Percentiles rank a stretch among this genome's conserved stretches.
Conservation (phyloP, 1,284 basidiomycete genomes). For the Ceratobasidium sp. region DNA sequence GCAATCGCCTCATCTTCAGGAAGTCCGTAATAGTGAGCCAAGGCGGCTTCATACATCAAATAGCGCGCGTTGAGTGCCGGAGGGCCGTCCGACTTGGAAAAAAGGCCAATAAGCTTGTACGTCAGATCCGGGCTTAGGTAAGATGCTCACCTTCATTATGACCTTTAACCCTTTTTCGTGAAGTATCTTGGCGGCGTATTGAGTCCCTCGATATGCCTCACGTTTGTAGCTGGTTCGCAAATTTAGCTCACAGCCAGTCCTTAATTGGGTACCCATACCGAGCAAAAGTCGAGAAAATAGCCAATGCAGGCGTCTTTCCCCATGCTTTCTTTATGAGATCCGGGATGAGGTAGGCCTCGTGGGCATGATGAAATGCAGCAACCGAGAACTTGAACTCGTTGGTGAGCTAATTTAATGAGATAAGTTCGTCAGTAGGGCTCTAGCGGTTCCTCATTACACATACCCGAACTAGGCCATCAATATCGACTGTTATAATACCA, state of each 20-base stretch:
- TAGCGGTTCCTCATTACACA: constrained; percentile 44
- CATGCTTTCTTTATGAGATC: constrained; percentile 76
- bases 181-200: constrained; percentile 83
- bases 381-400: constrained; percentile 86
- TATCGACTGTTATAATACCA: constrained; percentile 57
- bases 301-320: constrained; percentile 69
- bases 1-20: constrained; percentile 66
- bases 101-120: constrained; percentile 48
- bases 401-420: constrained; percentile 59
- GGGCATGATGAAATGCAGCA: constrained; percentile 86
- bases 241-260: background rate
- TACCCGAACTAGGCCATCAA: constrained; percentile 77
- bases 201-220: constrained; percentile 83
- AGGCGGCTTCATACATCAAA: constrained; percentile 84
- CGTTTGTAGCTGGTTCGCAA: constrained; percentile 69
- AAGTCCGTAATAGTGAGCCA: constrained; percentile 79
- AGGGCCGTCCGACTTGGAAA: constrained; percentile 50
- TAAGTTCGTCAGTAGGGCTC: constrained; percentile 3
- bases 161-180: constrained; percentile 76
- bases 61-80: constrained; percentile 77
- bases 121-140: background rate
- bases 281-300: constrained; percentile 74
- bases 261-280: constrained; percentile 53
- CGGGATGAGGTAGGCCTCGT: constrained; percentile 85
- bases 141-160: constrained; percentile 67